These are phyloP conservation scores for Tetracladium marchalianum DNA, from an alignment of 495 filamentous ascomycete species.

Conservation along the genomic window DNA sequence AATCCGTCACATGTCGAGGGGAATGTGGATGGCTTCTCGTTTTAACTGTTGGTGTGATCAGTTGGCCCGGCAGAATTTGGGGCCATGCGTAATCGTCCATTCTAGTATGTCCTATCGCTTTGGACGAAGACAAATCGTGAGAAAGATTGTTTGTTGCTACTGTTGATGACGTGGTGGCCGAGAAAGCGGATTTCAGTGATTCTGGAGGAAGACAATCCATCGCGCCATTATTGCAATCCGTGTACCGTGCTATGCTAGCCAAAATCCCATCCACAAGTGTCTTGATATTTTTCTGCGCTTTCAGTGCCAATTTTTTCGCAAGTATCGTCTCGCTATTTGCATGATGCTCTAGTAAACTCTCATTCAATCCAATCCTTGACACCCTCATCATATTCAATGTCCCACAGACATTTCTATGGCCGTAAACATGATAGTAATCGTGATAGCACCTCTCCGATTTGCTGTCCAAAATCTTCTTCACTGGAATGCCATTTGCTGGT, in stretches of 20 bases:
- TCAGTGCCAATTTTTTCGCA: not conserved
- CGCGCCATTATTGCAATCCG: slow-evolving; percentile 6
- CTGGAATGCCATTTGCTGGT: not conserved
- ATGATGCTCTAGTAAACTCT: slow-evolving; percentile 3
- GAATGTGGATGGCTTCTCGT: not conserved
- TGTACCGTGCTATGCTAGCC: slow-evolving; percentile 21
- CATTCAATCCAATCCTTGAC: slow-evolving; percentile 23
- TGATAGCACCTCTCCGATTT: slow-evolving; percentile 12
- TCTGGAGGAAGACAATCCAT: not conserved
- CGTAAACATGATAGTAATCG: slow-evolving; percentile 18
- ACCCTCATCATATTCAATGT: slow-evolving; percentile 22
- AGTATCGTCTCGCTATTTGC: not conserved
- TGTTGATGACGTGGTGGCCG: too few relatives aligned
- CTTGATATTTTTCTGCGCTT: slow-evolving; percentile 8
- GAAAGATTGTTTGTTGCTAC: too few relatives aligned
- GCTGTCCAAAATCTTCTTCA: not conserved
- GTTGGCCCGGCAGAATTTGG: too few relatives aligned
- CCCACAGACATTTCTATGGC: slow-evolving; percentile 16
- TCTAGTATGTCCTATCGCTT: too few relatives aligned
- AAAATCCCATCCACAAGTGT: slow-evolving; percentile 21
- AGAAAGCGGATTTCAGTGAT: not conserved
- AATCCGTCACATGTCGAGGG: slow-evolving; percentile 13
- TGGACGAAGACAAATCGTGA: too few relatives aligned
- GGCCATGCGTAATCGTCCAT: too few relatives aligned
- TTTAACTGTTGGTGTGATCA: too few relatives aligned